Base-by-base conservation (phyloP, 1,139 yeast genomes). In the Saccharomyces hybrid region DNA sequence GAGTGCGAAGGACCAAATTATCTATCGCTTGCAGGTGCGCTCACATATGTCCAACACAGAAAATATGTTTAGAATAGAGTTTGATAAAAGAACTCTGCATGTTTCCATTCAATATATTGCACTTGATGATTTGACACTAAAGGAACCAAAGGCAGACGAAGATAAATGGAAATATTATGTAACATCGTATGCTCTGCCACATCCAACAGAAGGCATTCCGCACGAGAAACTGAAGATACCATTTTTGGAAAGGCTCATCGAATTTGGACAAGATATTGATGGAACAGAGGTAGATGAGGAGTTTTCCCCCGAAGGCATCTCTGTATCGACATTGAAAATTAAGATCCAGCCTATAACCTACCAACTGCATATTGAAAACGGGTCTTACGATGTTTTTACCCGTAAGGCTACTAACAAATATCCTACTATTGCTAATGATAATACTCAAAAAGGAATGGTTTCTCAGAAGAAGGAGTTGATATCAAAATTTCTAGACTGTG, bases 161-260 rank as follows among this genome's bases (percentile, higher is more conserved):
- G 95, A 88, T 59, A 81, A 80, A 63, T 95, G 96, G 86, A 91
- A 89, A 69, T 91, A 93, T 71, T 93, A 95, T 67, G 80, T 93
- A 53, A 93, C 98, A 0, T 87, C 96, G 51, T 93, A 86, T 70
- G 81, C 93, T 51, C 86, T 93, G 88, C 86, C 96, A 5, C 95
- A 89, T 64, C 98, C 99, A 46, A 93, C 99, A 2, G 99, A 93
- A 71, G 98, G 98, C 32, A 87, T 95, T 25, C 84, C 91, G n/a
- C 83, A 88, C n/a, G 83, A 87, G 34, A 82, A 81, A 58, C 78
- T 89, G 54, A 78, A 78, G 57, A 76, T 86, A 74, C 96, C 96
- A 50, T 88, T 88, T 69, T 73, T 86, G 55, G 85, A 82, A 60
- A 75, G 84, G 9, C 80, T 80, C 53, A 70, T 83, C 54, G 87